Evolutionary conservation across 306 rosid species (phyloP).

Genomic region (Betula pendula): DNA sequence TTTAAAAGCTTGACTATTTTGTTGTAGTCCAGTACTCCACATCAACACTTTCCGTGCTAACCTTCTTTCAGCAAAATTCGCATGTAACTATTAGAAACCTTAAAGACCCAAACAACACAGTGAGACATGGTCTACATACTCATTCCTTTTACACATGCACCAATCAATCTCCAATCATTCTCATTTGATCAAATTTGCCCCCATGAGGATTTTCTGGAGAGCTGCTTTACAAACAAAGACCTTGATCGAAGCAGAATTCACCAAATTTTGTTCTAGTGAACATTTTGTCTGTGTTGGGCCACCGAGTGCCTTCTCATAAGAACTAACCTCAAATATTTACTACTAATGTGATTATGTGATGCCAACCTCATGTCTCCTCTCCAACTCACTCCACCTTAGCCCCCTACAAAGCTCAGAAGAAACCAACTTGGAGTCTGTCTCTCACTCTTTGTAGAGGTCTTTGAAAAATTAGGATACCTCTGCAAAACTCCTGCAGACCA

Average conservation of each 20-base stretch:
- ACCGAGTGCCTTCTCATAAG: neutral
- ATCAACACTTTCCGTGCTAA: neutral
- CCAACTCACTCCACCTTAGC: neutral
- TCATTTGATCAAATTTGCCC: neutral
- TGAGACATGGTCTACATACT: neutral
- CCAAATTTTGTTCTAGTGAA: neutral
- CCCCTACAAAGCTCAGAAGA: neutral
- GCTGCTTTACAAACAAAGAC: neutral
- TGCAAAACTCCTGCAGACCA: conserved; percentile 3
- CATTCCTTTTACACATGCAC: neutral
- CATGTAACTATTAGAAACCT: neutral
- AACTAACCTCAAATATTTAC: neutral
- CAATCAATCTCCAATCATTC: neutral
- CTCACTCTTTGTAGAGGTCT: neutral
- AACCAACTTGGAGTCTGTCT: neutral
- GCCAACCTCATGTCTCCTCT: neutral
- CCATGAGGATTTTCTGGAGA: neutral
- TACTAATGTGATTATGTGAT: neutral
- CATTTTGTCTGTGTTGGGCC: neutral
- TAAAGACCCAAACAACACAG: neutral
- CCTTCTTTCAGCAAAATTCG: neutral
- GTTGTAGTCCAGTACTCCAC: neutral
- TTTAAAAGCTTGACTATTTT: neutral
- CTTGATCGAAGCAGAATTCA: neutral
- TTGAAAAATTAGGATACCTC: neutral